Base-by-base conservation (phyloP, 225 moss, liverwort and hornwort species). In the Thuidium tamariscinum region DNA sequence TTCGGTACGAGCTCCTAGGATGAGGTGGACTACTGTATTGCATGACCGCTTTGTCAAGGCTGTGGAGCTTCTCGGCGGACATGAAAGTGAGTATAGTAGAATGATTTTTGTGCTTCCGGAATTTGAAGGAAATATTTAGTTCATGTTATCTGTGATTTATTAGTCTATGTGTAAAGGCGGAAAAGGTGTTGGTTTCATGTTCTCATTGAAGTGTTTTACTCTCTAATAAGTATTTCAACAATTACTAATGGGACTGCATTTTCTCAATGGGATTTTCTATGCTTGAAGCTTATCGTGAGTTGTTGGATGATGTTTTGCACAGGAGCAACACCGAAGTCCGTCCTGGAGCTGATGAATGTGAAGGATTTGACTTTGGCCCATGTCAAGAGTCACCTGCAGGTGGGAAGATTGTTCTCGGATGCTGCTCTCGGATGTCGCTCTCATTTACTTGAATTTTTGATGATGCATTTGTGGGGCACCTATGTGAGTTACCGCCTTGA, bases 281-380 rank as follows among this genome's bases (percentile, higher is more conserved):
- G 56, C 49, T 15, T 68, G 68, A 62, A 69, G 44, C 67, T 85
- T 27, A 87, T 34, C 51, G 62, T 59, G 84, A 71, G 71, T 62
- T 32, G 2, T 61, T 86, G 74, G 75, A 39, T 89, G 64, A 57
- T 84, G 36, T 26, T 42, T 46, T 59, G 49, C 48, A 10, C 95
- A 98, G 98, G 96, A 84, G 96, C 98, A 34, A 98, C 98, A 39
- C 98, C 98, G 25, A 98, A 98, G 83, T 98, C 98, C 39, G 98
- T 98, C 13, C 82, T 96, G 63, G 98, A 98, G 83, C 87, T 98
- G 57, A 98, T 98, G 98, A 94, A 95, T 74, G 93, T 97, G 44
- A 95, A 97, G 88, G 98, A 95, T 42, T 96, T 98, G 16, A 98
- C 98, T 6, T 91, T 98, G 7, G 98, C 98, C 49, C 98, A 98